Base-by-base conservation (phyloP, 306 rosid species). In the Boehmeria nivea region DNA sequence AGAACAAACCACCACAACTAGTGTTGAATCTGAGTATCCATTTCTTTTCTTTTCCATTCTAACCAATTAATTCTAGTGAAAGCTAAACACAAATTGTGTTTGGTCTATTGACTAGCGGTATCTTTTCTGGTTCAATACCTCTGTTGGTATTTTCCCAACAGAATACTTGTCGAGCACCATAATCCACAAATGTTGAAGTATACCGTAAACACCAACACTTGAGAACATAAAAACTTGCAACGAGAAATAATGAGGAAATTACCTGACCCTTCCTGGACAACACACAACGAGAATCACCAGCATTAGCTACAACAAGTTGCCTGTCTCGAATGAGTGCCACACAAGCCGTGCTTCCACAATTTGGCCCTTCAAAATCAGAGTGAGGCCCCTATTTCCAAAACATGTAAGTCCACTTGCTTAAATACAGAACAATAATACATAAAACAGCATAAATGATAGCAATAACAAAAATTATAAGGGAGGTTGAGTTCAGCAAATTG, bases 241-340 rank as follows among this genome's bases (percentile, higher is more conserved):
- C 6, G 28, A 20, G 37, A 14, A 25, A 24, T 43, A 27, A 27
- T 43, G 51, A 65, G 57, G 39, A 51, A 36, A 48, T 59, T 83
- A 91, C 98, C 98, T 91, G 88, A 54, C 96, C 98, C 69, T 81
- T 83, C 74, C 95, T 72, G 39, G 96, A 91, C 66, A 91, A 42
- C 11, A 91, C 89, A 49, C 95, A 91, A 53, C 96, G 91, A 43
- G 98, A 91, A 76, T 91, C 96, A 64, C 98, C 98, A 37, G 98
- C 98, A 81, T 91, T 91, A 46, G 95, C 96, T 18, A 91, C 96
- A 59, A 91, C 26, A 63, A 91, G 83, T 71, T 67, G 83, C 42
- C 72, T 87, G 61, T 76, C 77, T 63, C 47, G 81, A 46, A 87
- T 75, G 44, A 87, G 49, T 42, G 93, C 88, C 62, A 91, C 98